Evolutionary conservation across 345 rosid species (phyloP).

Genomic region (Linum tenue): DNA sequence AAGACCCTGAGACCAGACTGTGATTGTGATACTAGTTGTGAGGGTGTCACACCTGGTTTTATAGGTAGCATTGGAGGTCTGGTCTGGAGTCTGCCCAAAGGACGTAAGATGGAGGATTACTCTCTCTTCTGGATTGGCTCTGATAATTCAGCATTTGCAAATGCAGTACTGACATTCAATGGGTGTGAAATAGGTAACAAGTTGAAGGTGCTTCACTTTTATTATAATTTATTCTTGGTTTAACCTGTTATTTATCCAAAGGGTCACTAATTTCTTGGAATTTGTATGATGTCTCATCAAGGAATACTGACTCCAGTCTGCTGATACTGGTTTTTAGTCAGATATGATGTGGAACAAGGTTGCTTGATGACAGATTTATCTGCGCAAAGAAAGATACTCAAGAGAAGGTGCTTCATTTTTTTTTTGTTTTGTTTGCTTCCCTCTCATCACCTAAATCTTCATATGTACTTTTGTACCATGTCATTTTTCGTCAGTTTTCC

Average conservation of each 20-base stretch:
- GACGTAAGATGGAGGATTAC: conserved; percentile 58
- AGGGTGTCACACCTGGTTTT: conserved; percentile 17
- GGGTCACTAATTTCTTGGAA: neutral
- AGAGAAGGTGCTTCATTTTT: conserved; percentile 46
- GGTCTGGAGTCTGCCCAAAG: conserved; percentile 56
- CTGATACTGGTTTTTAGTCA: conserved; percentile 47
- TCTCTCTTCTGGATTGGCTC: conserved; percentile 73
- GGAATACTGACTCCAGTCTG: conserved; percentile 14
- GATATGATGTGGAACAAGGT: conserved; percentile 71
- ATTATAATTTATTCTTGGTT: conserved; percentile 4
- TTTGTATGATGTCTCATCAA: neutral
- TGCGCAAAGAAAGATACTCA: conserved; percentile 66
- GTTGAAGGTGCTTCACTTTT: neutral
- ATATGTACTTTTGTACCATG: neutral
- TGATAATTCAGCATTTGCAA: conserved; percentile 68
- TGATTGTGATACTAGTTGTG: conserved; percentile 18
- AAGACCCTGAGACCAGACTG: conserved; percentile 23
- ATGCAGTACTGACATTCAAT: conserved; percentile 70
- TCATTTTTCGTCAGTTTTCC: neutral
- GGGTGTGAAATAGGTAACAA: conserved; percentile 70
- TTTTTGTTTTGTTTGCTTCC: neutral
- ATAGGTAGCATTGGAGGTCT: conserved; percentile 60
- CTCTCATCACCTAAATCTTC: neutral
- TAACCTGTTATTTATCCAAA: neutral
- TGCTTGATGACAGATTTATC: conserved; percentile 59